These are phyloP conservation scores for Penicillium paneum DNA, from an alignment of 2,329 filamentous ascomycete genomes.

Conservation along the genomic window DNA sequence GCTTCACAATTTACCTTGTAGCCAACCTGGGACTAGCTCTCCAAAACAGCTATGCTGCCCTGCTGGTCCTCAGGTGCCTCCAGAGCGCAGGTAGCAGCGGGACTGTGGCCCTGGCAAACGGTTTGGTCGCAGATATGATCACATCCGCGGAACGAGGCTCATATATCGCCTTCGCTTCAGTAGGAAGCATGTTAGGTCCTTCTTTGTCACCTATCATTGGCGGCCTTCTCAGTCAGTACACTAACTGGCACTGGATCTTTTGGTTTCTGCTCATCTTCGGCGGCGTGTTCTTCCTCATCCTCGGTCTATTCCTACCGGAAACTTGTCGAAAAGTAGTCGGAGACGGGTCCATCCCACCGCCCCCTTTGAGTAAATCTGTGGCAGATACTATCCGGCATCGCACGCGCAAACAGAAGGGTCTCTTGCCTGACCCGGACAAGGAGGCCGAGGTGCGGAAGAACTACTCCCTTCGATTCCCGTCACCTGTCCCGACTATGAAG, in stretches of 20 bases:
- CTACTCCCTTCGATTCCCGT: slow-evolving; percentile 31
- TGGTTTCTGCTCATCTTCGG: slow-evolving; percentile 63
- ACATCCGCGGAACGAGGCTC: slow-evolving; percentile 65
- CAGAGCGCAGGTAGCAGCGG: slow-evolving; percentile 22
- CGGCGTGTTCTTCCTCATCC: slow-evolving; percentile 52
- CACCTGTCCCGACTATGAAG: slow-evolving; percentile 38
- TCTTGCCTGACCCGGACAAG: slow-evolving; percentile 4
- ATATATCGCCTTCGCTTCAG: slow-evolving; percentile 21
- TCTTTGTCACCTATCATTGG: slow-evolving; percentile 60
- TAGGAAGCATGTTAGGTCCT: slow-evolving; percentile 52
- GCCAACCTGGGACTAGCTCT: slow-evolving; percentile 61
- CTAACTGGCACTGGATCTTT: slow-evolving; percentile 63
- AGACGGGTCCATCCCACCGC: slow-evolving; percentile 33
- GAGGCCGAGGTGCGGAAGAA: slow-evolving; percentile 12
- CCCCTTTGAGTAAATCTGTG: slow-evolving; percentile 23
- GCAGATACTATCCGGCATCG: slow-evolving; percentile 21
- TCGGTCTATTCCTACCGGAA: slow-evolving; percentile 56
- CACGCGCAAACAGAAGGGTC: slow-evolving; percentile 18
- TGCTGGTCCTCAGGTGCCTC: slow-evolving; percentile 17
- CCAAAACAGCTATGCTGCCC: slow-evolving; percentile 52
- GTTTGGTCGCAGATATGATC: slow-evolving; percentile 51
- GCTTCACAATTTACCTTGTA: slow-evolving; percentile 48
- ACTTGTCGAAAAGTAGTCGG: slow-evolving; percentile 43
- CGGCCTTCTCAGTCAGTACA: slow-evolving; percentile 61
- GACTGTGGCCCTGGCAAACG: slow-evolving; percentile 66